A percentile compares a stretch with the other conserved stretches of the same genome.
Evolutionary conservation across 192 early-diverging fungal genomes (phyloP).

Genomic region (Coemansia sp.): DNA sequence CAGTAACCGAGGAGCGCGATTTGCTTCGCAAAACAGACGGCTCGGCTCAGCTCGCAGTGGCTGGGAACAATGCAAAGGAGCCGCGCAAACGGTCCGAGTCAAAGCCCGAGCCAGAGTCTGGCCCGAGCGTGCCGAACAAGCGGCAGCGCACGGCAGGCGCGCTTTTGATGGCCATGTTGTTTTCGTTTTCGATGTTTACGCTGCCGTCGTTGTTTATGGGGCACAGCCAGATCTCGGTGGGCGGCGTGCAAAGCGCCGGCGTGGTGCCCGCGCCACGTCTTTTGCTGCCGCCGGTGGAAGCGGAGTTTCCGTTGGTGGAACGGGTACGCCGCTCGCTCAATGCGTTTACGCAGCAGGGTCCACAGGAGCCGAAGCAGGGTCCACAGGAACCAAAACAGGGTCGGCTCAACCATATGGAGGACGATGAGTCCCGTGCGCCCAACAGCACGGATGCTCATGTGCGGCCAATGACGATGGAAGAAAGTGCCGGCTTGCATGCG

Average conservation of each 20-base stretch:
- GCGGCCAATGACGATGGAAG: constrained; percentile 52
- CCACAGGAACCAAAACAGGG: constrained; percentile 2
- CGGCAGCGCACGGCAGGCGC: constrained; percentile 31
- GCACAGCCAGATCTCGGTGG: constrained; percentile 31
- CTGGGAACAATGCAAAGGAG: not conserved
- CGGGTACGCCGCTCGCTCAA: constrained; percentile 42
- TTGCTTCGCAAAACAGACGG: constrained; percentile 34
- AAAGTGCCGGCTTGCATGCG: constrained; percentile 43
- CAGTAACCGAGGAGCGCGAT: constrained; percentile 54
- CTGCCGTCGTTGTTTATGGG: constrained; percentile 59
- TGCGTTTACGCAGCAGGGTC: constrained; percentile 23
- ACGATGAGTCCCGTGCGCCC: constrained; percentile 13
- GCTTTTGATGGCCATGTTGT: constrained; percentile 68
- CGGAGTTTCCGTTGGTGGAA: constrained; percentile 32
- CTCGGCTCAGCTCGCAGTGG: not conserved
- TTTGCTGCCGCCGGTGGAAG: constrained; percentile 20
- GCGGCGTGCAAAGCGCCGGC: constrained; percentile 31
- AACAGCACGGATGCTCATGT: constrained; percentile 12
- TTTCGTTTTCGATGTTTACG: constrained; percentile 81
- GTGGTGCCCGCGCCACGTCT: constrained; percentile 26
- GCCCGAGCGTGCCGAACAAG: constrained; percentile 2
- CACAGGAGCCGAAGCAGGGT: constrained; percentile 2
- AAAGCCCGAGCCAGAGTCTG: constrained; percentile 8
- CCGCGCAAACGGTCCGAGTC: constrained; percentile 7
- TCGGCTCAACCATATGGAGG: not conserved